These are phyloP conservation scores for Pseudophaeomoniella oleicola DNA, from an alignment of 2,329 filamentous ascomycete species.

Conservation along the genomic window DNA sequence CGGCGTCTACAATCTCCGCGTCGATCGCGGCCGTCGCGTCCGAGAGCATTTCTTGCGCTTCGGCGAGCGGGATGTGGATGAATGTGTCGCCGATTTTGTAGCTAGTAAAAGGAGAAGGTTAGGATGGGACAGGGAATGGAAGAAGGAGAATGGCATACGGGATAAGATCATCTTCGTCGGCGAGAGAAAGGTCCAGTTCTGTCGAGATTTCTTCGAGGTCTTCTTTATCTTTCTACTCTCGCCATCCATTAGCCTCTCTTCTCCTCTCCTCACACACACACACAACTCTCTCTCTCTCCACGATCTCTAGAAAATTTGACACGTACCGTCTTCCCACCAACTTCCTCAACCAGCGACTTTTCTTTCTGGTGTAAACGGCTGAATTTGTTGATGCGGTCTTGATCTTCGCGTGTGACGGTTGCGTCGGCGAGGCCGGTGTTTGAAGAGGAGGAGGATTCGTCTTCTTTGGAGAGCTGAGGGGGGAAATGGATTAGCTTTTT, in stretches of 20 bases:
- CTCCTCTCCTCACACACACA: not conserved
- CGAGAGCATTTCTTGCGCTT: conserved; percentile 75
- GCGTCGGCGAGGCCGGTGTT: conserved; percentile 56
- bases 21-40: conserved; percentile 60
- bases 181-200: conserved; percentile 86
- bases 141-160: conserved; percentile 43
- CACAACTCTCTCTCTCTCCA: not conserved
- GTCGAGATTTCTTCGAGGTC: conserved; percentile 84
- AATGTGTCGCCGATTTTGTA: conserved; percentile 97
- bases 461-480: conserved; percentile 73
- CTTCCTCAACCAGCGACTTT: conserved; percentile 60
- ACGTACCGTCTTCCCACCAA: conserved; percentile 63
- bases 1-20: conserved; percentile 57
- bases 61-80: conserved; percentile 66
- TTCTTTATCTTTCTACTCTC: conserved; percentile 82
- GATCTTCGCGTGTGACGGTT: conserved; percentile 89
- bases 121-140: conserved; percentile 2
- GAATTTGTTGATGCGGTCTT: conserved; percentile 98
- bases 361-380: conserved; percentile 86
- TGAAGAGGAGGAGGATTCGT: conserved; percentile 62
- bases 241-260: not conserved
- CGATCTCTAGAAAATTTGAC: not conserved
- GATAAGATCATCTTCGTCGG: conserved; percentile 85
- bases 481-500: not conserved
- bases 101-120: conserved; percentile 30